Conservation (phyloP, 352 stramenopile genomes). For the Thraustochytrium striatum region DNA sequence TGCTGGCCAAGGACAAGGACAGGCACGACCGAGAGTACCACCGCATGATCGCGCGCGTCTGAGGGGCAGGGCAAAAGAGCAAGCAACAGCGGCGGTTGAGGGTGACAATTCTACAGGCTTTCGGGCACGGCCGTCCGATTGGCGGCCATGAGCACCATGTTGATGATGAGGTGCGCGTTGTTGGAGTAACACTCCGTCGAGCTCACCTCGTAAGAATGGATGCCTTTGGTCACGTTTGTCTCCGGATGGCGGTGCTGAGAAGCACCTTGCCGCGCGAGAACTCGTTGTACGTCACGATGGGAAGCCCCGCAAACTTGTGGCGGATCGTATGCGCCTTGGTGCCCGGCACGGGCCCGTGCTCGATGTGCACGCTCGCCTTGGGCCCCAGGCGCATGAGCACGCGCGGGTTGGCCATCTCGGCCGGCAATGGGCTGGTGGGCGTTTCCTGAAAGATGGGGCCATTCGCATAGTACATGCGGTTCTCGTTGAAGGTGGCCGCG, state of each 20-base stretch:
- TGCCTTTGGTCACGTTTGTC: neutral
- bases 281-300: neutral
- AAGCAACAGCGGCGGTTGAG: neutral
- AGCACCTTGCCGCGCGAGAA: neutral
- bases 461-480: neutral
- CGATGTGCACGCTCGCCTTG: neutral
- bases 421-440: neutral
- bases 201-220: neutral
- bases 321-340: neutral
- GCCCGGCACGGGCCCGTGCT: neutral
- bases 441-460: neutral
- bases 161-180: neutral
- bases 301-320: neutral
- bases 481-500: neutral
- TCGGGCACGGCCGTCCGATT: neutral
- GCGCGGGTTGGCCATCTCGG: neutral
- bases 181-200: neutral
- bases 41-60: neutral
- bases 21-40: neutral
- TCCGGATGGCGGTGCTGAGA: neutral
- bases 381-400: neutral
- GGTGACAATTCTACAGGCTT: neutral
- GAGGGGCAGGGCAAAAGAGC: neutral
- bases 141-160: neutral
- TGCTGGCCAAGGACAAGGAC: neutral